Base-by-base conservation (phyloP, 73 alveolate genomes). In the Paramecium sonneborni region DNA sequence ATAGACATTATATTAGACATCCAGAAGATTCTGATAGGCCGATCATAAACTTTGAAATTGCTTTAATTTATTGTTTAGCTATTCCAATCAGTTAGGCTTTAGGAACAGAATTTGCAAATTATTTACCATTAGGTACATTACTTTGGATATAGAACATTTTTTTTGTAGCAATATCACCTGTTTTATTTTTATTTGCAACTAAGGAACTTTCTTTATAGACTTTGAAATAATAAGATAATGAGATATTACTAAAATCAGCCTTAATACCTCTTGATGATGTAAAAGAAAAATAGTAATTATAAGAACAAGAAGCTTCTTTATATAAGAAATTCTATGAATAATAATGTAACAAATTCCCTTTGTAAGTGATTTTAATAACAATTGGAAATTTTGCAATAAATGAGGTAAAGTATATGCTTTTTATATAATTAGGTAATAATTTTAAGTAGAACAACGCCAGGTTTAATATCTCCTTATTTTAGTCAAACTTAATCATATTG, bases 11-110 rank as follows among this genome's bases (percentile, higher is more conserved):
- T 14, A 23, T 7, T 23, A 79, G 90, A 6, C 90, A 79, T 79
- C 90, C 90, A 5, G 90, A 79, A 24, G 69, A 57, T 26, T 52
- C 70, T 23, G 90, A 79, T 2, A 39, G 90, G 41, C 90, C 90
- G 5, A 44, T 79, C 52, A 79, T 79, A 20, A 79, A 79, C 41
- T 79, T 20, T 39, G 69, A 79, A 28, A 46, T 79, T 24, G 74
- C 76, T 0, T 23, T 79, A 20, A 79, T 79, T 79, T 79, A 79
- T 79, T 39, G 76, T 12, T 34, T 79, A 46, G 90, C 76, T 8
- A 79, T 79, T 18, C 90, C 90, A 6, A 4, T 39, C n/a, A 44
- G 90, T 39, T 39, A 30, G 30, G 11, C 44, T 44, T 43, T 79
- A 28, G 90, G 90, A 79, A 23, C 44, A 14, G 69, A 32, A 30